Evolutionary conservation across 371 early-diverging fungal genomes (phyloP), one percentile per base, ranked within the genome.

Genomic region (Actinomortierella wolfii): DNA sequence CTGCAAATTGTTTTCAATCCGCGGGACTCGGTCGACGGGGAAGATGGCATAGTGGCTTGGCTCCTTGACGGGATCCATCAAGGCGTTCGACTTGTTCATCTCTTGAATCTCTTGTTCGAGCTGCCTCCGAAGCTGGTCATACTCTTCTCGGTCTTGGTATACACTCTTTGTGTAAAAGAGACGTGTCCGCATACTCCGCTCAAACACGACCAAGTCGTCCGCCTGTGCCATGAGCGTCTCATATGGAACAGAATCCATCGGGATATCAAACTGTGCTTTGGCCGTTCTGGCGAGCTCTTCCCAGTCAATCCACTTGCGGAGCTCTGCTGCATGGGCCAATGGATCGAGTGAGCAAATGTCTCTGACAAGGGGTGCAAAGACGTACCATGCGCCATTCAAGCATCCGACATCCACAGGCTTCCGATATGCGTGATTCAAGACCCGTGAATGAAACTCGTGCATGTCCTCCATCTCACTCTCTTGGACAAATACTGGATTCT

Each of bases 11-110:
- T 9, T 18, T 51, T 11, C 8, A 4, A 23, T 7, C 14, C 40
- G 23, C 15, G 48, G 25, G 11, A 46, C 2, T n/a, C 51, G 56
- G 17, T 34, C 25, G 24, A 56, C 60, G 51, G 59, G 56, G 17
- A 66, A 25, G 21, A 66, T 2, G 7, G 60, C 56, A 26, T 66
- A 59, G 29, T 53, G 11, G 21, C 45, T 9, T 20, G 59, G 40
- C 4, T n/a, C 18, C 24, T 59, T 59, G 7, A 43, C 40, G 1
- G 14, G 25, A 1, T 56, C 51, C 13, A 44, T 50, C 24, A 24
- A 45, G 7, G 4, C 34, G 15, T 40, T 43, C 51, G 54, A 54
- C 44, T 49, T 29, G 4, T 39, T 15, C 47, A 66, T 56, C 6
- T 40, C 55, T 1, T 0, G 17, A 28, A 28, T 44, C 4, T 29